Evolutionary conservation across 257 asterid species (phyloP).

Genomic region (Solanum chaucha): DNA sequence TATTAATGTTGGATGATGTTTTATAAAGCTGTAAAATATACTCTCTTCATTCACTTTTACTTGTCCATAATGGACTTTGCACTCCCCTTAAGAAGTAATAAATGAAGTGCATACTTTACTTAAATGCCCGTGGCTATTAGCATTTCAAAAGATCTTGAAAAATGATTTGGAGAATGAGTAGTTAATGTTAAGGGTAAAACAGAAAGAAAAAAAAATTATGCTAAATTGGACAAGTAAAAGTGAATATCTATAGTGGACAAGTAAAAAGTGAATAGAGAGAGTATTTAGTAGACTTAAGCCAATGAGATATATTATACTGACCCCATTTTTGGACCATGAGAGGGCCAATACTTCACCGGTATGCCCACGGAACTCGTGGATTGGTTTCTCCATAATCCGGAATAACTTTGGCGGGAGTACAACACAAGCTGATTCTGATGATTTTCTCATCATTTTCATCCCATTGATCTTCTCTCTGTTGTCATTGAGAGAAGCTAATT

Average conservation of each 20-base stretch:
- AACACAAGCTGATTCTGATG: constrained; percentile 71
- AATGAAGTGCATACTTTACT: background rate
- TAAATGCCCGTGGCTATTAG: background rate
- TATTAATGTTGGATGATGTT: background rate
- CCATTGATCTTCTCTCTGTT: constrained; percentile 26
- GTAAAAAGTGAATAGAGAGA: background rate
- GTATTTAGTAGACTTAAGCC: background rate
- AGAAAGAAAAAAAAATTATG: background rate
- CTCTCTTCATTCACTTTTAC: background rate
- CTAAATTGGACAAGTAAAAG: background rate
- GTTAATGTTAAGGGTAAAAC: background rate
- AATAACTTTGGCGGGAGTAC: constrained; percentile 75
- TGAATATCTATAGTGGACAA: background rate
- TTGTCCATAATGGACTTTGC: background rate
- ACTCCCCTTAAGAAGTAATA: background rate
- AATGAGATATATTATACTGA: constrained; percentile 21
- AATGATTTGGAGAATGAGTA: background rate
- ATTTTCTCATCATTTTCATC: constrained; percentile 30
- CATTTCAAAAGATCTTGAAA: background rate
- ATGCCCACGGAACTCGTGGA: constrained; percentile 76
- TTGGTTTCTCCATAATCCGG: constrained; percentile 69
- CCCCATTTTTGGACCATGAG: constrained; percentile 88
- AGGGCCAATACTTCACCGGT: constrained; percentile 69
- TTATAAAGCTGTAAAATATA: background rate
- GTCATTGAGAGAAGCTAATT: constrained; percentile 41